Base-by-base conservation (phyloP, 305 asterid genomes). In the Fraxinus velutina region DNA sequence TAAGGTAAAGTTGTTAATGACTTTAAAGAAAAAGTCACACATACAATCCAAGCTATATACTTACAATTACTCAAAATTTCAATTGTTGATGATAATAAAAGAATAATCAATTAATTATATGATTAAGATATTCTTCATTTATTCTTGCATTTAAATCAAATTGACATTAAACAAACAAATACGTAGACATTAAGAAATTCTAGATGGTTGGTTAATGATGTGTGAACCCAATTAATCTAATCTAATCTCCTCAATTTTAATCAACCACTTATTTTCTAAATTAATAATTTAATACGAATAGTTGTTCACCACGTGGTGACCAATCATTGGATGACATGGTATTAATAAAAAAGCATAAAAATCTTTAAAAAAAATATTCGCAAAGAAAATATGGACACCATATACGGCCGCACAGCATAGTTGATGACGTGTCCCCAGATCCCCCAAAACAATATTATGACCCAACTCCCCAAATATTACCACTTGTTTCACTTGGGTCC, bases 391-490 rank as follows among this genome's bases (percentile, higher is more conserved):
- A 39, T 80, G 32, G 85, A 84, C 88, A 82, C 73, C 82, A 13
- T 83, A 79, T 83, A 82, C 72, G 82, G 84, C 82, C 86, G 82
- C 32, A 66, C 79, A 27, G 60, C 68, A 30, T 75, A 75, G 7
- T 15, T 77, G 84, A 74, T 88, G 88, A 88, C 91, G 87, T 85
- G 88, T 74, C 76, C 29, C 75, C 2, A 7, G 6, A 5, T 2
- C 44, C 19, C 30, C 30, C n/a, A 64, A 52, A n/a, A n/a, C 24
- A 52, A 52, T 52, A n/a, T 52, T 52, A 52, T 52, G 24, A 52
- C 64, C 27, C 37, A 15, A 44, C 73, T 0, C 19, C 36, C 4
- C 30, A 52, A n/a, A 5, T 17, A n/a, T 47, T 55, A 42, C 10
- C 22, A 79, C 72, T 22, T 2, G 0, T 22, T 22, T 22, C 72